Evolutionary conservation across 352 stramenopile species (phyloP).

Genomic region (Globisporangium middletonii): DNA sequence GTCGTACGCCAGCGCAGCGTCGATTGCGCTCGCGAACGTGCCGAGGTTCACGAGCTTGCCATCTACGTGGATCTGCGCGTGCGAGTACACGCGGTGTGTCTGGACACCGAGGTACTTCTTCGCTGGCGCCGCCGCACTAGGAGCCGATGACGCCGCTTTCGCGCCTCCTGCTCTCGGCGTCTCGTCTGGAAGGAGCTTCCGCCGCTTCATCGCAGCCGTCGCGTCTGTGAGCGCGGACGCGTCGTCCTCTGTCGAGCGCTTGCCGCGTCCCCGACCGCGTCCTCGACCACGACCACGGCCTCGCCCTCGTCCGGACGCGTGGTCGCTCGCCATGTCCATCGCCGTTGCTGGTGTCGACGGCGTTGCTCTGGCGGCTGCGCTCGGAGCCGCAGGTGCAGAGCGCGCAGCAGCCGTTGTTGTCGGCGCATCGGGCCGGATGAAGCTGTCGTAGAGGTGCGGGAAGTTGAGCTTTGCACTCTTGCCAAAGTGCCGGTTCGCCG

Average conservation of each 20-base stretch:
- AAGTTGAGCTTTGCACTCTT: conserved; percentile 72
- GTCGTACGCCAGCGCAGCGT: conserved; percentile 78
- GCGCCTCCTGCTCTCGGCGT: not conserved
- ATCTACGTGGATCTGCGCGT: conserved; percentile 78
- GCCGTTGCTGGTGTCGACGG: not conserved
- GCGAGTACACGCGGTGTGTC: conserved; percentile 62
- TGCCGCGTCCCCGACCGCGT: conserved; percentile 38
- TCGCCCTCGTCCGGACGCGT: conserved; percentile 18
- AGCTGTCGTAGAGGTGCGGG: conserved; percentile 68
- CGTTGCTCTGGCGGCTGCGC: too few species aligned
- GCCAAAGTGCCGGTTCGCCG: conserved; percentile 59
- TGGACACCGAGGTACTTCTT: conserved; percentile 74
- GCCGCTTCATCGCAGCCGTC: conserved; percentile 19
- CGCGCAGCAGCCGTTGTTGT: conserved; percentile 16
- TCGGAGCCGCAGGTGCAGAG: conserved; percentile 8
- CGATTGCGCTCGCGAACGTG: conserved; percentile 56
- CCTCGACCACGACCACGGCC: conserved; percentile 36
- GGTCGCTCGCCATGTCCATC: conserved; percentile 4
- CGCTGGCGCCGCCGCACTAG: conserved; percentile 1
- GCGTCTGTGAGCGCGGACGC: not conserved
- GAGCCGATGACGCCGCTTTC: conserved; percentile 1
- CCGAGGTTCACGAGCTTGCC: conserved; percentile 72
- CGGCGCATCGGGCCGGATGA: conserved; percentile 30
- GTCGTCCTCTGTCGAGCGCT: conserved; percentile 36
- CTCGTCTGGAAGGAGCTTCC: conserved; percentile 19